phyloP scores from a whole-genome alignment of 164 flowering plant species.

The Magnolia changhungtana region DNA sequence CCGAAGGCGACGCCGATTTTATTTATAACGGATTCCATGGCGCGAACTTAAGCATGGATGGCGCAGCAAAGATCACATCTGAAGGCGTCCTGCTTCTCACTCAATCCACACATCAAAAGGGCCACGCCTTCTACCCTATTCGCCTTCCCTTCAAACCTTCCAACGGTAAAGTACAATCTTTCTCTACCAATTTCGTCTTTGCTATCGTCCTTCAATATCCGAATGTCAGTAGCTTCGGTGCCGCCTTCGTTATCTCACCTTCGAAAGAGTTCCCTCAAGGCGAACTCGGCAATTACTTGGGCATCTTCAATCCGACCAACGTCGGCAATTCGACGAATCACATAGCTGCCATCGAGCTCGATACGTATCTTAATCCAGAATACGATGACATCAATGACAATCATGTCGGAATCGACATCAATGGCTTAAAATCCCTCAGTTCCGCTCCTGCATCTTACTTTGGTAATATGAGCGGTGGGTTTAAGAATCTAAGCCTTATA shows the following conservation, averaged over 20 bases:
- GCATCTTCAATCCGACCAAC: slow-evolving; percentile 11
- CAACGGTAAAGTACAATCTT: neutral
- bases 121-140: neutral
- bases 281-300: neutral
- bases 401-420: slow-evolving; percentile 17
- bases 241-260: slow-evolving; percentile 4
- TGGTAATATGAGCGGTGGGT: neutral
- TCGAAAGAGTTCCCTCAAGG: neutral
- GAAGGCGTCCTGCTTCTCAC: slow-evolving; percentile 21
- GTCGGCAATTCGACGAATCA: slow-evolving; percentile 4
- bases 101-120: slow-evolving; percentile 6
- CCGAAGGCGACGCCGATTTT: neutral
- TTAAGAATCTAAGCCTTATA: neutral
- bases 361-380: neutral
- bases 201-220: neutral
- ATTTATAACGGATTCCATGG: slow-evolving; percentile 8
- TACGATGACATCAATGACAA: slow-evolving; percentile 8
- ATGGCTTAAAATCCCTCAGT: neutral
- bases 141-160: neutral
- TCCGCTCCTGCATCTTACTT: slow-evolving; percentile 10
- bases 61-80: slow-evolving; percentile 18
- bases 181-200: slow-evolving; percentile 4
- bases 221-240: neutral
- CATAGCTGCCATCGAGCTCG: slow-evolving; percentile 14
- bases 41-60: slow-evolving; percentile 21